Evolutionary conservation across 2,329 filamentous ascomycete genomes (phyloP).

Genomic region (Aciculosporium take): DNA sequence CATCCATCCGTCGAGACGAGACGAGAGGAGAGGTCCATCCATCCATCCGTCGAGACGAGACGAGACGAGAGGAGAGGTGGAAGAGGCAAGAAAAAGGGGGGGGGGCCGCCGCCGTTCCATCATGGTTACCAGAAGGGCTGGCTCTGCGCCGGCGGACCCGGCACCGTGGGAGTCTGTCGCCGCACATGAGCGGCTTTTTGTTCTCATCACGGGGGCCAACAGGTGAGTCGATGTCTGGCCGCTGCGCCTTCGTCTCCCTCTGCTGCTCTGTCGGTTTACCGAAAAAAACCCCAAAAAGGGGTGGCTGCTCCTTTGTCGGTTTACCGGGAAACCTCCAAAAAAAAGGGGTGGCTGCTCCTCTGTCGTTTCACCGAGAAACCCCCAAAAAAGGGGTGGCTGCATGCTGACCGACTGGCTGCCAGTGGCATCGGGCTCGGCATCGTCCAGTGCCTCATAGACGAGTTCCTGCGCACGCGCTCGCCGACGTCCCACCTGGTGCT

Average conservation of each 20-base stretch:
- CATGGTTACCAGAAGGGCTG: slow-evolving; percentile 5
- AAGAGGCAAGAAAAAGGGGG: background rate
- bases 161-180: slow-evolving; percentile 24
- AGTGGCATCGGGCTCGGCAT: slow-evolving; percentile 82
- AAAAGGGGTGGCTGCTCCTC: too few relatives aligned
- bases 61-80: background rate
- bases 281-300: too few relatives aligned
- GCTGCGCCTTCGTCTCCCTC: background rate
- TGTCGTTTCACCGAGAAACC: background rate
- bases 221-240: slow-evolving; percentile 41
- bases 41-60: too few relatives aligned
- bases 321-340: background rate
- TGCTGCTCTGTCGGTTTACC: too few relatives aligned
- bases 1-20: too few relatives aligned
- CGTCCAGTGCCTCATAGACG: slow-evolving; percentile 73
- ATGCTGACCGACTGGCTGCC: too few relatives aligned
- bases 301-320: too few relatives aligned
- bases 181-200: slow-evolving; percentile 36
- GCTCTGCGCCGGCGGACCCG: slow-evolving; percentile 1
- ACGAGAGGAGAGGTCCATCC: too few relatives aligned
- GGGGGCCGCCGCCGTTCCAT: too few relatives aligned
- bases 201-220: slow-evolving; percentile 75
- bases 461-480: slow-evolving; percentile 61
- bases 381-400: background rate
- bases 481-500: slow-evolving; percentile 58